Conservation (phyloP, 129 eudicot species). For the Tanacetum coccineum region DNA sequence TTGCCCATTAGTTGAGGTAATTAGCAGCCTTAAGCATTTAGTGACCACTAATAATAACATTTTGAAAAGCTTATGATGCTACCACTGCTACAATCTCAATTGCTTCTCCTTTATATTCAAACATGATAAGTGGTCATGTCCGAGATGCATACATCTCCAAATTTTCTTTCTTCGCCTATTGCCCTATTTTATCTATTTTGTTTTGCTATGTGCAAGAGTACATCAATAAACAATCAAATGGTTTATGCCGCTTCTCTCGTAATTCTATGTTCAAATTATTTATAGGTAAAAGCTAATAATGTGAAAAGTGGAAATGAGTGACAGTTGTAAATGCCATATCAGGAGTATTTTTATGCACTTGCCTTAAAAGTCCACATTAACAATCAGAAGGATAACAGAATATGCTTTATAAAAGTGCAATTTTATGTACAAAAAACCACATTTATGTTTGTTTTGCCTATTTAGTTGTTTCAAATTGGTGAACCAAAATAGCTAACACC, state of each 20-base stretch:
- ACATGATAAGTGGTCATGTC: background rate
- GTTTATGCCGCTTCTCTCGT: constrained; percentile 3
- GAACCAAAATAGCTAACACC: constrained; percentile 19
- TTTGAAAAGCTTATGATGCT: too few species aligned
- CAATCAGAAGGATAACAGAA: background rate
- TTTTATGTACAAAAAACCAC: too few species aligned
- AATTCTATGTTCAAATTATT: background rate
- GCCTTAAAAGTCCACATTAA: background rate
- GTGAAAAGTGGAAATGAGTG: background rate
- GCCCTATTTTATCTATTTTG: background rate
- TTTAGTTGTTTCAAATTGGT: constrained; percentile 12
- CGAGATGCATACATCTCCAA: background rate
- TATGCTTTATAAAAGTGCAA: too few species aligned
- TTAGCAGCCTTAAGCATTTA: too few species aligned
- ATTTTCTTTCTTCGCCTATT: background rate
- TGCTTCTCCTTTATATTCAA: too few species aligned
- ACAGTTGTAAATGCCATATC: constrained; percentile 1
- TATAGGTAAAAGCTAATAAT: background rate
- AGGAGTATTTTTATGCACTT: background rate
- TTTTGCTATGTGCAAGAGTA: constrained; percentile 14
- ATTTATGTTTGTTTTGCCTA: background rate
- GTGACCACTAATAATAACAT: too few species aligned
- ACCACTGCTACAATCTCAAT: too few species aligned
- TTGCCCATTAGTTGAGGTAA: too few species aligned
- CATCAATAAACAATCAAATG: background rate